Evolutionary conservation across 192 early-diverging fungal genomes (phyloP).

Genomic region (Entomortierella parvispora): DNA sequence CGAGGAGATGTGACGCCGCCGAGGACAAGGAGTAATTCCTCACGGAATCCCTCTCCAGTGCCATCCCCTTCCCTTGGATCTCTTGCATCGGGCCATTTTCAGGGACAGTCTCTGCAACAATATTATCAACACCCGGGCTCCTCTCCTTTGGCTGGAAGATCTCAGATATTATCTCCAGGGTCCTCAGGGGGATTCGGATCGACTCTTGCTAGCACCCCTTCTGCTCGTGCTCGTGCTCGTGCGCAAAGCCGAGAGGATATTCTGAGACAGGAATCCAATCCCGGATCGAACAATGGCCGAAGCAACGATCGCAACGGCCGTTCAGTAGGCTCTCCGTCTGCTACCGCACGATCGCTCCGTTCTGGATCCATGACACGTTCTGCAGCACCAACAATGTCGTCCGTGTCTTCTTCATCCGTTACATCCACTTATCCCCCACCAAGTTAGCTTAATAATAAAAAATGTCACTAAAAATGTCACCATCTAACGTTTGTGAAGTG

Average conservation of each 20-base stretch:
- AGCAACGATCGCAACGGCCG: no score
- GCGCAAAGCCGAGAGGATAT: slow-evolving; percentile 38
- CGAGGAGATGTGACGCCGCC: slow-evolving; percentile 7
- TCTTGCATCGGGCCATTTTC: not conserved
- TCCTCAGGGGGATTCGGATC: not conserved
- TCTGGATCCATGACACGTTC: no score
- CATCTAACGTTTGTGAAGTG: not conserved
- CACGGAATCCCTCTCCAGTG: slow-evolving; percentile 22
- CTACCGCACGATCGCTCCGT: no score
- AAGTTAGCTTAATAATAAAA: no score
- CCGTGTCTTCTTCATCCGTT: no score
- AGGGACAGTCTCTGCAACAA: slow-evolving; percentile 3
- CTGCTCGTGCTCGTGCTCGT: slow-evolving; percentile 30
- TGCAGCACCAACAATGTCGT: not conserved
- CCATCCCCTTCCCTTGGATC: slow-evolving; percentile 19
- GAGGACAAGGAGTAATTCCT: slow-evolving; percentile 22
- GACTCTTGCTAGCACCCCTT: slow-evolving; percentile 8
- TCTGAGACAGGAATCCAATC: not conserved
- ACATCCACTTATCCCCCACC: no score
- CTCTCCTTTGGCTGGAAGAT: slow-evolving; percentile 30
- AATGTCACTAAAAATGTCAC: no score
- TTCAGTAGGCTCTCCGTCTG: no score
- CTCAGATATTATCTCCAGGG: no score
- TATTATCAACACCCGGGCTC: slow-evolving; percentile 26
- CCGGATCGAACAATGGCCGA: no score